Evolutionary conservation across 805 yeast genomes (phyloP), one percentile per base, ranked within the genome.

Genomic region (Candida suzukii): DNA sequence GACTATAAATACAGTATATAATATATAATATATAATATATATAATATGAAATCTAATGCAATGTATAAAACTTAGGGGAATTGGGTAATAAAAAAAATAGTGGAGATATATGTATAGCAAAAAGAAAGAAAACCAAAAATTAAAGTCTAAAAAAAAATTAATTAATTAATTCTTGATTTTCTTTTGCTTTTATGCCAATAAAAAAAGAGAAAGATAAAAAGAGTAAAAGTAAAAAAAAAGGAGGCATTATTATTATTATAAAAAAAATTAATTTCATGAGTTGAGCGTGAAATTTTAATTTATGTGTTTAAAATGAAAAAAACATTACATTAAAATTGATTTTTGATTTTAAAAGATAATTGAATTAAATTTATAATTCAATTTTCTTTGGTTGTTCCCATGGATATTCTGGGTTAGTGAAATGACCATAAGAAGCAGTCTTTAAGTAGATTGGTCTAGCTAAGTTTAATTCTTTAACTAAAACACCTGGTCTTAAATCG

Each of bases 401-500:
- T 61, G 96, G 75, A 82, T 88, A 85, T 64, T 82, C 83, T 78
- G 91, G 99, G 84, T 93, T 87, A 66, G 99, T 93, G 86, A 93
- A 93, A 74, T 93, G 99, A 67, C 99, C 99, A 71, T 93, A 91
- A 43, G 96, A 84, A 60, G 99, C 99, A 58, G 99, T 93, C 83
- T 91, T 85, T 76, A 88, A 80, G 80, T 93, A 93, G 71, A 93
- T 93, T 70, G 99, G 99, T 75, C 96, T 88, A 52, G 99, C 99
- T 66, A 93, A 80, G 67, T 93, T 93, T 63, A 93, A 81, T 69
- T 90, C 96, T 70, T 74, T 87, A 65, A 93, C 99, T 69, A 93
- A 80, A 58, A 85, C 93, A 87, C 99, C 99, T 51, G 99, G 99
- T 80, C 99, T 91, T 67, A 93, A 78, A 72, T 93, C 98, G 63